Conservation (phyloP, 345 rosid genomes). For the Eucalyptus globulus region DNA sequence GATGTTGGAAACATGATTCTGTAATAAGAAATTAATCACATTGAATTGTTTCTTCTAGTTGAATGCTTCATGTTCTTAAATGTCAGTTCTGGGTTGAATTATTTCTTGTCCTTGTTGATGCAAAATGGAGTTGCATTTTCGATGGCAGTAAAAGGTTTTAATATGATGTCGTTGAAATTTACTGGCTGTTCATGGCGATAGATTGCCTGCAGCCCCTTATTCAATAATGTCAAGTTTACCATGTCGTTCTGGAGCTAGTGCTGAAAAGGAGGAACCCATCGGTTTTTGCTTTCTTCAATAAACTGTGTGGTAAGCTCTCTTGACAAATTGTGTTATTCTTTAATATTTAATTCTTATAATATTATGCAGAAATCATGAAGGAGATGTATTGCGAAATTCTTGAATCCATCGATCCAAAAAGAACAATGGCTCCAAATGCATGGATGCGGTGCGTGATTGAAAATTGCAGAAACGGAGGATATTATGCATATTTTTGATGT, state of each 20-base stretch:
- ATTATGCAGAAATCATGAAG: slow-evolving; percentile 49
- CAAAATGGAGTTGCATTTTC: accelerated
- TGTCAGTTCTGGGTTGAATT: no score
- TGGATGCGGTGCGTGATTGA: slow-evolving; percentile 54
- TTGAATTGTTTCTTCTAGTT: neutral
- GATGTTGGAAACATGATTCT: no score
- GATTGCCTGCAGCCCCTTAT: neutral
- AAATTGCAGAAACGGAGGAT: no score
- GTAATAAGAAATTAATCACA: no score
- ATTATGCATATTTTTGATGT: no score
- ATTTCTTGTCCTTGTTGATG: no score
- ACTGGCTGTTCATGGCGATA: neutral
- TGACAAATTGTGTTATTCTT: neutral
- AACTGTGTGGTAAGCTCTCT: neutral
- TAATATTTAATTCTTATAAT: neutral
- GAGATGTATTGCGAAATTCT: slow-evolving; percentile 45
- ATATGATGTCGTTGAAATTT: neutral
- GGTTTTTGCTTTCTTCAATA: slow-evolving; percentile 4
- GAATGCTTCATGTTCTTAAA: neutral
- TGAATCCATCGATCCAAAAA: slow-evolving; percentile 41
- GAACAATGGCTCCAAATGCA: slow-evolving; percentile 70
- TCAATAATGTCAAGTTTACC: slow-evolving; percentile 2
- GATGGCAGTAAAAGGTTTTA: no score
- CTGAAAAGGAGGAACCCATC: slow-evolving; percentile 7
- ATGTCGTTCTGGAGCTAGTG: slow-evolving; percentile 14